phyloP scores from a whole-genome alignment of 139 green algal genomes.

The Choricystis sp. region DNA sequence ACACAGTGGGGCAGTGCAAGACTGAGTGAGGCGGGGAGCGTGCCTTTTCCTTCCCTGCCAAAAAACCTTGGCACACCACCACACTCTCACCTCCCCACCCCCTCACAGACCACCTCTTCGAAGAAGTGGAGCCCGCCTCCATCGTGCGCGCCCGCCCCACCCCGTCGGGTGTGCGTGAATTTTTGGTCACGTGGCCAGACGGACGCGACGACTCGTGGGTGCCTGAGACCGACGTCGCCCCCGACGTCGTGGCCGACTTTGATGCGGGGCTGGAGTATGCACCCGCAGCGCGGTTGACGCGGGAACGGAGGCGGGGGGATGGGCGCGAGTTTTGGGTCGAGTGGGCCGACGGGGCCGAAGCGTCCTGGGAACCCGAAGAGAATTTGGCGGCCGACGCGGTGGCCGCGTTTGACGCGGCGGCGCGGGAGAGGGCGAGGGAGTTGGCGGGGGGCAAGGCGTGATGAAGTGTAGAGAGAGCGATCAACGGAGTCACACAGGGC shows the following conservation, averaged over 20 bases:
- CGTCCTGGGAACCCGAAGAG: constrained; percentile 65
- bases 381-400: constrained; percentile 45
- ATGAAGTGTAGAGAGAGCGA: neutral
- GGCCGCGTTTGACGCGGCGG: constrained; percentile 19
- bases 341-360: constrained; percentile 46
- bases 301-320: constrained; percentile 34
- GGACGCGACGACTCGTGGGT: constrained; percentile 38
- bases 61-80: neutral
- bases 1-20: too few species aligned
- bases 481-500: neutral
- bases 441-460: neutral
- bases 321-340: constrained; percentile 14
- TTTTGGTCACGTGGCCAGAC: constrained; percentile 44
- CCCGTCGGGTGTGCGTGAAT: constrained; percentile 23
- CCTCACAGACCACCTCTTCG: constrained; percentile 43
- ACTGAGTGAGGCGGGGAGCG: too few species aligned
- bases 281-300: constrained; percentile 23
- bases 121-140: constrained; percentile 43
- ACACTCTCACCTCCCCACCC: neutral
- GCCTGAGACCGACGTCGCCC: constrained; percentile 27
- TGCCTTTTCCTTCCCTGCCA: too few species aligned
- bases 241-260: constrained; percentile 62
- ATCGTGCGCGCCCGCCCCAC: constrained; percentile 29
- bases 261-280: constrained; percentile 51
- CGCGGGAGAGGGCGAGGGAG: neutral